Base-by-base conservation (phyloP, 164 flowering plant genomes). In the Tetrastigma voinierianum region DNA sequence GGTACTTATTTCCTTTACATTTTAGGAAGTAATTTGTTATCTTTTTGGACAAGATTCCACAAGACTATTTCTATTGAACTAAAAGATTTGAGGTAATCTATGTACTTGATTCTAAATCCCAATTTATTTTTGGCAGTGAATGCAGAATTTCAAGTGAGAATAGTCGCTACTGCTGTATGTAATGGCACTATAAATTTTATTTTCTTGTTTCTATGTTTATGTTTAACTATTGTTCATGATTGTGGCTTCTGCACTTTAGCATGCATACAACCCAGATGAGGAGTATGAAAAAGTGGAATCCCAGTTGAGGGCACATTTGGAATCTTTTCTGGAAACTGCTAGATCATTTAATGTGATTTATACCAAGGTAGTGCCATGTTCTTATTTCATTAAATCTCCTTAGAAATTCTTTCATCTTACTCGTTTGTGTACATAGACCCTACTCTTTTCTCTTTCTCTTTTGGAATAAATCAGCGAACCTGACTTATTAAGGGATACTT, bases 211-310 rank as follows among this genome's bases (percentile, higher is more conserved):
- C 20, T 15, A 11, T 11, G n/a, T 19, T 20, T 20, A 40, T 23
- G 5, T 59, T 59, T 62, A 11, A 40, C 23, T 25, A 17, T 20
- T 25, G 7, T 24, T 46, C 40, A 70, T 46, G 8, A 18, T 70
- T 21, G 62, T 18, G 15, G 25, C 61, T 10, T 60, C 47, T 40
- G 56, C n/a, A 56, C 6, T 68, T 24, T 62, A 95, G 98, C 82
- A 92, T 82, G 82, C 89, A 53, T 95, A 95, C n/a, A n/a, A n/a
- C 72, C 98, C 97, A 45, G 94, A 95, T 74, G 98, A 95, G 81
- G 97, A 92, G n/a, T n/a, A n/a, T 65, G 64, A 77, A 9, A n/a
- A 92, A 66, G 89, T 82, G 51, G 96, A 95, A 74, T 70, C 84
- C 48, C 78, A 82, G 78, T 73, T 95, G 54, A 86, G 93, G 54